A percentile compares a stretch with the other conserved stretches of the same genome.
Evolutionary conservation across 2,329 filamentous ascomycete species (phyloP).

Genomic region (Penicillium janthinellum): DNA sequence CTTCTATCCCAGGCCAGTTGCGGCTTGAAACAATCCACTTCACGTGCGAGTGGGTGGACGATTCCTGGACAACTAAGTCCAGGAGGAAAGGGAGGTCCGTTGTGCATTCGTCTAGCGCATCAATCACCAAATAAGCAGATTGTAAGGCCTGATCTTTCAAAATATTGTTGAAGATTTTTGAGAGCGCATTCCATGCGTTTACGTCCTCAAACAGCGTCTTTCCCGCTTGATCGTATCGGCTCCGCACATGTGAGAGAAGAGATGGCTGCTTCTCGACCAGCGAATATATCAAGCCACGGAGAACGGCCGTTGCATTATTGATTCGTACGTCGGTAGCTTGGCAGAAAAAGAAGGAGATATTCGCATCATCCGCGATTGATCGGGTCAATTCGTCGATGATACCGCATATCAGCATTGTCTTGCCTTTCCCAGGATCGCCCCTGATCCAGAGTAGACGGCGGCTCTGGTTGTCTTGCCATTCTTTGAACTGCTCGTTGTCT

Average conservation of each 20-base stretch:
- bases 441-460: not conserved
- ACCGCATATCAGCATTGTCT: slow-evolving; percentile 30
- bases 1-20: slow-evolving; percentile 43
- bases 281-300: slow-evolving; percentile 49
- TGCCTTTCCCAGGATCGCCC: slow-evolving; percentile 23
- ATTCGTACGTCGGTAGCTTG: slow-evolving; percentile 42
- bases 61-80: slow-evolving; percentile 34
- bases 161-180: slow-evolving; percentile 43
- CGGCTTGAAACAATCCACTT: slow-evolving; percentile 53
- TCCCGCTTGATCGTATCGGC: slow-evolving; percentile 38
- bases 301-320: slow-evolving; percentile 45
- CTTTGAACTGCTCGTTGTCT: slow-evolving; percentile 19
- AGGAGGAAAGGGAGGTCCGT: slow-evolving; percentile 36
- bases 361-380: not conserved
- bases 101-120: slow-evolving; percentile 53
- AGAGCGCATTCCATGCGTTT: slow-evolving; percentile 43
- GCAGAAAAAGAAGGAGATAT: slow-evolving; percentile 30
- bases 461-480: slow-evolving; percentile 16
- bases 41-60: slow-evolving; percentile 19
- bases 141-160: slow-evolving; percentile 37
- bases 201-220: slow-evolving; percentile 44
- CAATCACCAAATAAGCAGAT: slow-evolving; percentile 43
- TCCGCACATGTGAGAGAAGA: slow-evolving; percentile 38
- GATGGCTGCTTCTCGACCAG: slow-evolving; percentile 38
- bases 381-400: slow-evolving; percentile 8